Conservation (phyloP, 805 yeast genomes). For the Hanseniaspora jakobsenii region DNA sequence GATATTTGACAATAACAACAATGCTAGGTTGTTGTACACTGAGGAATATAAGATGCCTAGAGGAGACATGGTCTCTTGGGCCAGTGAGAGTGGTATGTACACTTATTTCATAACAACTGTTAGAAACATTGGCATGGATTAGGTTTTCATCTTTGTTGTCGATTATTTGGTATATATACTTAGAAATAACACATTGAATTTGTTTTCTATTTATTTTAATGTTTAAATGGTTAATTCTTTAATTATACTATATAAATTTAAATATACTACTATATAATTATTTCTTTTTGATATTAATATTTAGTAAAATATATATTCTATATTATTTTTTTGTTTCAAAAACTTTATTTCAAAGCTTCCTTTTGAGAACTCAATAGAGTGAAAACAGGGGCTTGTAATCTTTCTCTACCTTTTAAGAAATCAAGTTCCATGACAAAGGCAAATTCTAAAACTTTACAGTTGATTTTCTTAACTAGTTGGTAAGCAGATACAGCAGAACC, state of each 20-base stretch:
- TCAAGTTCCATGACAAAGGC: constrained; percentile 88
- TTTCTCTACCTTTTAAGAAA: constrained; percentile 86
- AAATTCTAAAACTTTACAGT: constrained; percentile 67
- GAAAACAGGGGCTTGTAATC: constrained; percentile 73
- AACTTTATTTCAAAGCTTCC: constrained; percentile 33
- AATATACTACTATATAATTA: no score
- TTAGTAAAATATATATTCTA: no score
- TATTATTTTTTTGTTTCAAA: background rate
- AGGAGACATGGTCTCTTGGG: constrained; percentile 13
- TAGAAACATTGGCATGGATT: background rate
- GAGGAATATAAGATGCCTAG: constrained; percentile 5
- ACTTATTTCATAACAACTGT: constrained; percentile 1
- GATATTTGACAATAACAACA: background rate
- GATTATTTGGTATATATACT: background rate
- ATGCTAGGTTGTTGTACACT: background rate
- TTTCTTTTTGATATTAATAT: no score
- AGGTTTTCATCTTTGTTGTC: no score
- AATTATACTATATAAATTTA: no score
- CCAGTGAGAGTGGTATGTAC: constrained; percentile 2
- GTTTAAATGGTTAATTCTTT: no score
- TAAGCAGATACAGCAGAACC: constrained; percentile 96
- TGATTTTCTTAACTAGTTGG: constrained; percentile 53
- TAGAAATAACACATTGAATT: background rate
- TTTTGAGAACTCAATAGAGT: constrained; percentile 77
- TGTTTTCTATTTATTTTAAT: background rate